Conservation (phyloP, 140 eudicot genomes). For the Ambrosia hybrid region DNA sequence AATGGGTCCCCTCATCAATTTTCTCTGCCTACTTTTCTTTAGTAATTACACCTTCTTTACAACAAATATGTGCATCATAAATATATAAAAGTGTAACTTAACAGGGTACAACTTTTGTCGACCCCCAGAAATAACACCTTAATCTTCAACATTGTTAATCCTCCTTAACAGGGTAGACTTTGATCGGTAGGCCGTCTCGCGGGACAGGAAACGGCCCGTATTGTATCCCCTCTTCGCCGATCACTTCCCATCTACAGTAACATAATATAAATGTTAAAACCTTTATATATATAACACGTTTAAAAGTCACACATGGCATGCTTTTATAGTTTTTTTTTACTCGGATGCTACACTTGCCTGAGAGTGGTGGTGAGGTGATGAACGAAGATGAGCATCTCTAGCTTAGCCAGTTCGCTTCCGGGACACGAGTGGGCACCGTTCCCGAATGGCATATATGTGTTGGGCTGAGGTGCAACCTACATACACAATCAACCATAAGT, state of each 20-base stretch:
- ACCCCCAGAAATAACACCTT: conserved; percentile 23
- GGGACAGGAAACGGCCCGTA: conserved; percentile 85
- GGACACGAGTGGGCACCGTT: conserved; percentile 91
- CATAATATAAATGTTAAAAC: not conserved
- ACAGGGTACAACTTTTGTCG: conserved; percentile 14
- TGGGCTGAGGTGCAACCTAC: conserved; percentile 73
- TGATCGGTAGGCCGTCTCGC: conserved; percentile 60
- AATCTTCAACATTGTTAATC: conserved; percentile 13
- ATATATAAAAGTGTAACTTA: conserved; percentile 18
- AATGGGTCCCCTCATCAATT: conserved; percentile 21
- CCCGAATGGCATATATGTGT: conserved; percentile 93
- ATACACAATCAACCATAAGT: not conserved
- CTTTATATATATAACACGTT: not conserved
- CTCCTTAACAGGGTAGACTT: conserved; percentile 17
- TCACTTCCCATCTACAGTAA: conserved; percentile 61
- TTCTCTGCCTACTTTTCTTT: not conserved
- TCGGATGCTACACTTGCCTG: conserved; percentile 35
- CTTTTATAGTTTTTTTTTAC: not conserved
- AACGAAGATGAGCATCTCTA: conserved; percentile 72
- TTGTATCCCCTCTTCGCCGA: conserved; percentile 67
- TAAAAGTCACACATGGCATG: not conserved
- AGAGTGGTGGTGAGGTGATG: conserved; percentile 72
- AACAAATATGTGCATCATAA: conserved; percentile 20
- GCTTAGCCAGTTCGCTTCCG: conserved; percentile 86
- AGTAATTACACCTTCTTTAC: conserved; percentile 25